Base-by-base conservation (phyloP, 2,329 filamentous ascomycete genomes). In the Xylariaceae sp. region DNA sequence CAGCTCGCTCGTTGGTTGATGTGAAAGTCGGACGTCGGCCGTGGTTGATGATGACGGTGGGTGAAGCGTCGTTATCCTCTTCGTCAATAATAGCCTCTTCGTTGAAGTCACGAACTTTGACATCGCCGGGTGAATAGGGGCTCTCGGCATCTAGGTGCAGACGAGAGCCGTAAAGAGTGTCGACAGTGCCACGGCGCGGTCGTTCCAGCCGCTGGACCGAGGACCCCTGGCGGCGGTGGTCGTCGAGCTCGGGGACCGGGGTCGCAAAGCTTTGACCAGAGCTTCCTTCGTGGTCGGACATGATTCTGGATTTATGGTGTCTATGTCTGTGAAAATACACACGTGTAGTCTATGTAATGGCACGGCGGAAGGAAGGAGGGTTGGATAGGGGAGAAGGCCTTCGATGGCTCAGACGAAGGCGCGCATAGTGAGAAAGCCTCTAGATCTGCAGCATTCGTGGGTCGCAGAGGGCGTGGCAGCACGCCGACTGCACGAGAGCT, bases 1-100 rank as follows among this genome's bases (percentile, higher is more conserved):
- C 75, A 1, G 89, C 90, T 50, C 90, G 81, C 44, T 81, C 79
- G 19, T 74, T 69, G 42, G 76, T 70, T 1, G 81, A 82, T 31
- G 78, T 79, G 48, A 87, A 74, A 46, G 81, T 81, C 51, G 79
- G 76, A 51, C 81, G 79, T 14, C 82, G 81, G 52, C 72, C 74
- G 36, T 73, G 77, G 6, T 72, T 69, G 31, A 66, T 60, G 16
- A 66, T 67, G n/a, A n/a, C n/a, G 7, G 22, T 7, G 6, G 73
- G 73, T n/a, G 78, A 77, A 6, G 69, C 58, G 18, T 73, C 73
- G 13, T 73, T 74, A 59, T 72, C 78, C 40, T 89, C 87, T 48
- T 96, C 92, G 60, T 96, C 90, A 38, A 87, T 75, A 33, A 96
- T 78, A 13, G 90, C 91, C 61, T 94, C 84, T 69, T 97, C 92